Percentiles rank a stretch among this genome's conserved stretches.
Conservation (phyloP, 2,329 filamentous ascomycete genomes). For the Alternaria panax region DNA sequence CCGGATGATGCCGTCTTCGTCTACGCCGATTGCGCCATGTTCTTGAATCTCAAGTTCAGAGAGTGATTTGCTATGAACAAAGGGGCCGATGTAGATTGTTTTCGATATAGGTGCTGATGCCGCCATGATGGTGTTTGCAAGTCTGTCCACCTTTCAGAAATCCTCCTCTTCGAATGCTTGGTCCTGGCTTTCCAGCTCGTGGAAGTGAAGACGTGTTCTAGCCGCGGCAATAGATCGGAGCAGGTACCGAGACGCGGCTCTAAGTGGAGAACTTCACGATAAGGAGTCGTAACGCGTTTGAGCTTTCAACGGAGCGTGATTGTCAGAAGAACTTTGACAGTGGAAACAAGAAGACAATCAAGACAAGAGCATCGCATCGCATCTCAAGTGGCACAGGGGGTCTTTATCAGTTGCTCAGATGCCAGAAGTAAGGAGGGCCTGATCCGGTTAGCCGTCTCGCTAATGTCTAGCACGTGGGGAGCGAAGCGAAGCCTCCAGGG, state of each 20-base stretch:
- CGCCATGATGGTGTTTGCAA: conserved; percentile 31
- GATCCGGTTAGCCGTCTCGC: conserved; percentile 26
- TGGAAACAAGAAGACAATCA: neutral
- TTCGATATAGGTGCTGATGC: conserved; percentile 37
- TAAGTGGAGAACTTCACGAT: neutral
- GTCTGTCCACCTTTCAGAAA: neutral
- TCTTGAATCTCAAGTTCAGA: conserved; percentile 59
- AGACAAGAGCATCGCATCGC: neutral
- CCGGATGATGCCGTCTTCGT: conserved; percentile 60
- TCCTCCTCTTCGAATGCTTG: neutral
- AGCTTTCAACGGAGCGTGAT: neutral
- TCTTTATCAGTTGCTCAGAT: conserved; percentile 27
- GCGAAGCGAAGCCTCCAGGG: conserved; percentile 13
- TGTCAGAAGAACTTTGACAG: neutral
- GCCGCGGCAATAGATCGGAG: neutral
- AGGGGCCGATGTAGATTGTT: conserved; percentile 66
- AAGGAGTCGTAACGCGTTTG: neutral
- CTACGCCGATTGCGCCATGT: conserved; percentile 59
- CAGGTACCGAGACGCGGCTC: neutral
- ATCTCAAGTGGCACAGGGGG: neutral
- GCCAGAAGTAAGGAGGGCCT: conserved; percentile 3
- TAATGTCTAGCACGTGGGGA: conserved; percentile 27
- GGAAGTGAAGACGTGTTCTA: conserved; percentile 1
- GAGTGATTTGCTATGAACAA: conserved; percentile 64
- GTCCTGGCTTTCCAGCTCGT: neutral